Conservation (phyloP, 1,139 yeast genomes). For the Geotrichum fermentans region DNA sequence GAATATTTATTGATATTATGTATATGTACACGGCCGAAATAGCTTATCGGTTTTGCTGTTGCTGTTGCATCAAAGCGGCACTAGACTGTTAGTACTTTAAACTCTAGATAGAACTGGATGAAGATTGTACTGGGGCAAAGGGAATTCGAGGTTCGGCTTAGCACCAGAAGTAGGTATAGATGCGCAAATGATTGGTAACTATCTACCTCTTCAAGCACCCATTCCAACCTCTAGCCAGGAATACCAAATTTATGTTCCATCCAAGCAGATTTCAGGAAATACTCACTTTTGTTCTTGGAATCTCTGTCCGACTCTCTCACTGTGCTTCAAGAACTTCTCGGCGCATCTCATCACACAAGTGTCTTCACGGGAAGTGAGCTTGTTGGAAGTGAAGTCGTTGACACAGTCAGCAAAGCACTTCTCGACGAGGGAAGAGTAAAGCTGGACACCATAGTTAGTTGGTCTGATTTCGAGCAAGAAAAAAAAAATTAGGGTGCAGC, state of each 20-base stretch:
- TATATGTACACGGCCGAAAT: neutral
- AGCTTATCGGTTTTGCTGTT: slow-evolving; percentile 3
- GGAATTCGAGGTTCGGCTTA: too few species aligned
- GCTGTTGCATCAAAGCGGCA: slow-evolving; percentile 18
- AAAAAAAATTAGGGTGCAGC: slow-evolving; percentile 6
- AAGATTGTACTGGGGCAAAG: too few species aligned
- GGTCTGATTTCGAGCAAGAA: neutral
- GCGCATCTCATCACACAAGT: slow-evolving; percentile 86
- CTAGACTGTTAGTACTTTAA: too few species aligned
- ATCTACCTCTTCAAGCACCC: too few species aligned
- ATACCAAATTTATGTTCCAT: too few species aligned
- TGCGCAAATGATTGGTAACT: too few species aligned
- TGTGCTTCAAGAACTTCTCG: slow-evolving; percentile 95
- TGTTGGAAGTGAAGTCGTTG: slow-evolving; percentile 91
- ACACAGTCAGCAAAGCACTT: slow-evolving; percentile 97
- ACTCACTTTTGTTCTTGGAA: slow-evolving; percentile 81
- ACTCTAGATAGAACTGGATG: too few species aligned
- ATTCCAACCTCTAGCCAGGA: too few species aligned
- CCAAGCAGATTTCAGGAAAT: too few species aligned
- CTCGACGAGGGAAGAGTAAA: slow-evolving; percentile 89
- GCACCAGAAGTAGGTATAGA: too few species aligned
- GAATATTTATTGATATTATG: slow-evolving; percentile 2
- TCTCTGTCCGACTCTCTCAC: slow-evolving; percentile 97
- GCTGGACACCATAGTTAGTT: slow-evolving; percentile 28
- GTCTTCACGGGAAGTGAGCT: slow-evolving; percentile 77